Evolutionary conservation across 75 land plant genomes (phyloP), one percentile per base, ranked within the genome.

Genomic region (Picea sitchensis): DNA sequence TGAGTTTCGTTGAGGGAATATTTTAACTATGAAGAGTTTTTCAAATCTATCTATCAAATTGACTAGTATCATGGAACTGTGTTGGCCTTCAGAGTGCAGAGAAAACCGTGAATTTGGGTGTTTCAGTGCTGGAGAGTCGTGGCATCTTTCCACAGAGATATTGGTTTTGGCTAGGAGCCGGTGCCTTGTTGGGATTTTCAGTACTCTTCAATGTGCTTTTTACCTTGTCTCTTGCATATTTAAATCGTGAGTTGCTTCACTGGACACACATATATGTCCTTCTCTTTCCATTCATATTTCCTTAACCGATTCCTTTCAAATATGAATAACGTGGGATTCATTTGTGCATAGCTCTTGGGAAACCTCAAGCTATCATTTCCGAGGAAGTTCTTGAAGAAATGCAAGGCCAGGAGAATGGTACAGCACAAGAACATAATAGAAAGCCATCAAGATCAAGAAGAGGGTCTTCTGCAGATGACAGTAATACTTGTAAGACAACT

Each of bases 101-200:
- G 4, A 75, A 76, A 76, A 14, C 15, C 26, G 81, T 81, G 57
- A 79, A 64, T 14, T 81, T 95, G 78, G 98, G 98, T 14, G 65
- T 78, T 2, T 79, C 83, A 51, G 85, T 86, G 32, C 78, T 95
- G 62, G 79, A 84, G 26, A 86, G 77, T 47, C 79, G 81, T 51
- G 84, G 79, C 54, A 78, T 91, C 44, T 84, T 73, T 59, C 14
- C 79, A 15, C 34, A 85, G 7, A 82, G 30, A 3, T 85, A 88
- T 73, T 93, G 98, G 98, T 95, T 77, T 73, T 95, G 98, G 98
- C 83, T 95, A 61, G 98, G 93, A 13, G 83, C 72, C 0, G 98
- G 80, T 15, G 96, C 91, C 18, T 85, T 95, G 38, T 18, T 87
- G 4, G 96, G 92, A 41, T 94, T 89, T 80, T 78, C 77, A 20